phyloP scores from a whole-genome alignment of 2,329 filamentous ascomycete genomes.

The Pestalotiopsis sp. region DNA sequence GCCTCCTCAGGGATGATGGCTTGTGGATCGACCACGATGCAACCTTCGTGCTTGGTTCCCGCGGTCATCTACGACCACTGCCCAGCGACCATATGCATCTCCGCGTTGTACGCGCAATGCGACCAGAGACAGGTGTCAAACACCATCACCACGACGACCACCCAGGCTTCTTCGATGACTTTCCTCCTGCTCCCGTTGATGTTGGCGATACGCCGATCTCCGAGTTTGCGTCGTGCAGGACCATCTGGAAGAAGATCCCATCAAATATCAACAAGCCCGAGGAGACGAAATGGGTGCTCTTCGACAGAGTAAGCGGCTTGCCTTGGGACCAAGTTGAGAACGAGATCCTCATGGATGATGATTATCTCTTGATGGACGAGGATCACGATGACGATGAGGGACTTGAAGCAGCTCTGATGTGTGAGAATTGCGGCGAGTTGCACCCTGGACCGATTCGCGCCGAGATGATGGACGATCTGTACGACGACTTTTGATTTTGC shows the following conservation, averaged over 20 bases:
- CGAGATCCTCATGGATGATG: constrained; percentile 29
- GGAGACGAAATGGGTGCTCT: constrained; percentile 50
- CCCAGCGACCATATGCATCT: constrained; percentile 36
- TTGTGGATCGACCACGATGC: constrained; percentile 49
- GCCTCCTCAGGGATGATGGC: constrained; percentile 55
- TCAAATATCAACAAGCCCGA: constrained; percentile 36
- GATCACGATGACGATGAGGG: constrained; percentile 21
- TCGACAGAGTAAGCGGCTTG: constrained; percentile 36
- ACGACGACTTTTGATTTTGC: constrained; percentile 13
- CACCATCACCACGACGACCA: constrained; percentile 30
- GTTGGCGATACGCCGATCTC: constrained; percentile 43
- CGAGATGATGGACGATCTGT: constrained; percentile 25
- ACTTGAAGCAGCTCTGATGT: constrained; percentile 21
- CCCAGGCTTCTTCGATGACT: constrained; percentile 27
- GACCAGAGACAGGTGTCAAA: constrained; percentile 20
- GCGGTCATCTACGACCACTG: constrained; percentile 40
- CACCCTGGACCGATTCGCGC: constrained; percentile 31
- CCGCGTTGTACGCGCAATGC: constrained; percentile 46
- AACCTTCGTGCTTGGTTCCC: constrained; percentile 40
- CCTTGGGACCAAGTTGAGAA: constrained; percentile 31
- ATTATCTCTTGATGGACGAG: constrained; percentile 17
- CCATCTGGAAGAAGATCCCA: constrained; percentile 56
- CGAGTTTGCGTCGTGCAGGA: constrained; percentile 39
- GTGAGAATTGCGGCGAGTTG: constrained; percentile 31
- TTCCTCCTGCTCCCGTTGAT: constrained; percentile 43